Evolutionary conservation across 2,329 filamentous ascomycete genomes (phyloP), one percentile per base, ranked within the genome.

Genomic region (Alternaria brassicae): DNA sequence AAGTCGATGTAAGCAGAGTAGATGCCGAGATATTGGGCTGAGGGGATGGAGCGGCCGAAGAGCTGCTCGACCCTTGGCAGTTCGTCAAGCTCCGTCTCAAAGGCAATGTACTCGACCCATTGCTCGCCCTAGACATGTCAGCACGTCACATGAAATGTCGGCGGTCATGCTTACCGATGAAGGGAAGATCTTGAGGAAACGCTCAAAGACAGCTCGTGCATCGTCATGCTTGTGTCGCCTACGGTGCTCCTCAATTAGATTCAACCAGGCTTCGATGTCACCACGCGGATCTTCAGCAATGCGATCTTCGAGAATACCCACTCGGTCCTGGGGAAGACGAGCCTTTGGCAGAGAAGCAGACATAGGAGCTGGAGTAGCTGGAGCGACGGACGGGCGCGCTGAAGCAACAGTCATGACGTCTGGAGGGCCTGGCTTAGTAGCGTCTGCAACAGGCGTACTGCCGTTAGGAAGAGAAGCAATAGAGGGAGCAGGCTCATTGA

Each of bases 1-100:
- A 98, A 97, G 78, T 97, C 93, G 62, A 99, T 87, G 76, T 99
- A 99, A 30, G 93, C 86, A 6, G 91, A 92, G 92, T 93, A 99
- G 19, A 99, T 85, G 62, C 91, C 87, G 37, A 98, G 90, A 74
- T 94, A 91, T 10, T 91, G 89, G 19, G 95, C 89, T 8, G 86
- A 86, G 68, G 92, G 84, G 37, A 99, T 86, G 30, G 91, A 93
- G 67, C 88, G 87, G 64, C 87, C 88, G 77, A 99, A 97, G 21
- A 99, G 89, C 52, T 88, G 84, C 77, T 97, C 94, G 15, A 96
- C 89, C 45, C 88, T 87, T 57, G 85, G 84, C 60, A 95, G 90
- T 65, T 97, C 91, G 70, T 96, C 92, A 58, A 93, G 84, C 65
- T 92, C 89, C 28, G 96, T 86, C 78, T 99, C 95, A 88, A 97